A percentile compares a stretch with the other conserved stretches of the same genome.
Evolutionary conservation across 2,329 filamentous ascomycete genomes (phyloP).

Genomic region (Phialophora macrospora): DNA sequence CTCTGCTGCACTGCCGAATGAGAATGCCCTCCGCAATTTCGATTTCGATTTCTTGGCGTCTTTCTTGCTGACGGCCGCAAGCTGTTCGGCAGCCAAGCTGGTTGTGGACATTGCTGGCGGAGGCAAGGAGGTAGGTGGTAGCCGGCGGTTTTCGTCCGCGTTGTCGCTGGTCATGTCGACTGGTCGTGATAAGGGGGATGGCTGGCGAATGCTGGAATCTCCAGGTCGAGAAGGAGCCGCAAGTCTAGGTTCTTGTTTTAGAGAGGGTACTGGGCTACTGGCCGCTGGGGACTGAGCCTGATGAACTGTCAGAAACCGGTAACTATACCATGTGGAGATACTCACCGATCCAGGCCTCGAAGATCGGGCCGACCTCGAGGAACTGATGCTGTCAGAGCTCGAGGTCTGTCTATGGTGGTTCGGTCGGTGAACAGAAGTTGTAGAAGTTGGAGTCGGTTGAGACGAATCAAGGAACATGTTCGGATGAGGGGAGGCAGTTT

Average conservation of each 20-base stretch:
- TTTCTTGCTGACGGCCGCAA: conserved; percentile 85
- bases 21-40: conserved; percentile 86
- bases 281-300: conserved; percentile 20
- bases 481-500: conserved; percentile 42
- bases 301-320: conserved; percentile 21
- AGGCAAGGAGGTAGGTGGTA: conserved; percentile 38
- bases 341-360: conserved; percentile 71
- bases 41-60: conserved; percentile 84
- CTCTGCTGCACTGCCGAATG: conserved; percentile 93
- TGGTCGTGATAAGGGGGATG: conserved; percentile 76
- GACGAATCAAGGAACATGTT: conserved; percentile 42
- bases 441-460: conserved; percentile 30
- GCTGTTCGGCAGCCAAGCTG: conserved; percentile 80
- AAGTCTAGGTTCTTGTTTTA: conserved; percentile 23
- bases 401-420: conserved; percentile 55
- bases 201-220: conserved; percentile 46
- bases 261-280: conserved; percentile 3
- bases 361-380: conserved; percentile 49
- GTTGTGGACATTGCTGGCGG: conserved; percentile 1
- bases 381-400: conserved; percentile 68
- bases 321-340: conserved; percentile 40
- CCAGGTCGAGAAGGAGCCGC: conserved; percentile 18
- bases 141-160: conserved; percentile 5
- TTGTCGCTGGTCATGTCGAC: conserved; percentile 65
- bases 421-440: conserved; percentile 40